A percentile compares a stretch with the other conserved stretches of the same genome.
Evolutionary conservation across 176 grass and related monocot genomes (phyloP).

Genomic region (Musa troglodytarum): DNA sequence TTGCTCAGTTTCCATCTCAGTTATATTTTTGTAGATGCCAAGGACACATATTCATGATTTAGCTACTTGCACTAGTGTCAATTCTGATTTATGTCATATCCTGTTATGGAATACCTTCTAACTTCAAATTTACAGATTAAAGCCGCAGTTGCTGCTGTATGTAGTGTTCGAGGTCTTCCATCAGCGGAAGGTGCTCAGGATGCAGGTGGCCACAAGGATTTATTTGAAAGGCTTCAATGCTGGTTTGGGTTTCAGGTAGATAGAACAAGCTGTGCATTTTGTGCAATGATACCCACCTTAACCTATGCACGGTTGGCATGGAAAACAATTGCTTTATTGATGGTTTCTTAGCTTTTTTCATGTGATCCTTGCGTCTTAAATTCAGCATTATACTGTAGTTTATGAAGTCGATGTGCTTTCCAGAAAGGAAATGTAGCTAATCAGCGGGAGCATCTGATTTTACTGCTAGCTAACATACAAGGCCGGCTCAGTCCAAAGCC

Average conservation of each 20-base stretch:
- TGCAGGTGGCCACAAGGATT: slow-evolving; percentile 37
- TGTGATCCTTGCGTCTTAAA: neutral
- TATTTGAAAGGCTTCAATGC: slow-evolving; percentile 78
- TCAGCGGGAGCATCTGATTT: slow-evolving; percentile 92
- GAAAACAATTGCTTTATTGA: too few relatives aligned
- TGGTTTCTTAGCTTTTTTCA: neutral
- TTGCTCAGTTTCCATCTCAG: too few relatives aligned
- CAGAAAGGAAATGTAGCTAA: slow-evolving; percentile 95
- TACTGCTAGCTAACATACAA: slow-evolving; percentile 88
- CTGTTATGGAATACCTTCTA: neutral
- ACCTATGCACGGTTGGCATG: too few relatives aligned
- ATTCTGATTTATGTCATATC: neutral
- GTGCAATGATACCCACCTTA: too few relatives aligned
- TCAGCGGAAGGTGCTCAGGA: slow-evolving; percentile 36
- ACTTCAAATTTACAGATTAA: slow-evolving; percentile 40
- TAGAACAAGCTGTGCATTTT: neutral
- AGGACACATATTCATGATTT: neutral
- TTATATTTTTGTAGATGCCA: too few relatives aligned
- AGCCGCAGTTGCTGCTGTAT: slow-evolving; percentile 67
- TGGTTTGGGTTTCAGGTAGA: slow-evolving; percentile 96
- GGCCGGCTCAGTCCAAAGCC: slow-evolving; percentile 64
- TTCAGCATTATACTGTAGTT: neutral
- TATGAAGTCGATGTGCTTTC: slow-evolving; percentile 8
- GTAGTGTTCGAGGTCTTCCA: slow-evolving; percentile 71
- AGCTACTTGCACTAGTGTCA: neutral